Evolutionary conservation across 768 basidiomycete genomes (phyloP), one percentile per base, ranked within the genome.

Genomic region (Collybia mongolica): DNA sequence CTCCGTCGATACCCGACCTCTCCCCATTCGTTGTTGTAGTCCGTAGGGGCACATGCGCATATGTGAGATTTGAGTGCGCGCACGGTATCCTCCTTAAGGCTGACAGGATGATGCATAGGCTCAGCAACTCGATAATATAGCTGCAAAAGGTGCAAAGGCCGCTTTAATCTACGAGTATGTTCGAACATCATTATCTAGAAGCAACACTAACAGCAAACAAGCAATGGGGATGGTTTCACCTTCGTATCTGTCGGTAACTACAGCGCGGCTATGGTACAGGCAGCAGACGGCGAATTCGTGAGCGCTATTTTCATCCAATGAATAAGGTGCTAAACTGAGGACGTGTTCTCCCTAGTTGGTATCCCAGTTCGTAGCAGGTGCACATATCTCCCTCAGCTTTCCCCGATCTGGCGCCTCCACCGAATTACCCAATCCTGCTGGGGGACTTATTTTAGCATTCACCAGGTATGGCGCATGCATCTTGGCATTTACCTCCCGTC

Each of bases 401-500:
- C 77, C 76, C 37, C 76, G 79, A 64, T 58, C 61, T 19, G 75
- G 77, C 17, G 72, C 60, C 0, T 57, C 66, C 5, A 66, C 69
- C 45, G 60, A 76, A 22, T 71, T 77, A 62, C 74, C 77, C 15
- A 76, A 81, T 53, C 68, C 75, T 9, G 62, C 66, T 3, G 83
- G 82, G 15, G 84, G 83, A 11, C 70, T 83, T 38, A 75, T 83
- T 17, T 83, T 80, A 1, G 60, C 64, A 17, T 83, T 81, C 64
- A 75, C 79, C 6, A 70, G 68, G 66, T 69, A 12, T 1, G 35
- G 43, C 11, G 24, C 23, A 1, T 19, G 46, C 24, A 7, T 26
- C 24, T 3, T 24, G 19, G 8, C 5, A 20, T 6, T 19, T 24
- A 14, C 28, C 5, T 36, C 15, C 7, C 17, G 6, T 32, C 26